A percentile compares a stretch with the other conserved stretches of the same genome.
phyloP scores from a whole-genome alignment of 306 rosid species.

The Cercis canadensis region DNA sequence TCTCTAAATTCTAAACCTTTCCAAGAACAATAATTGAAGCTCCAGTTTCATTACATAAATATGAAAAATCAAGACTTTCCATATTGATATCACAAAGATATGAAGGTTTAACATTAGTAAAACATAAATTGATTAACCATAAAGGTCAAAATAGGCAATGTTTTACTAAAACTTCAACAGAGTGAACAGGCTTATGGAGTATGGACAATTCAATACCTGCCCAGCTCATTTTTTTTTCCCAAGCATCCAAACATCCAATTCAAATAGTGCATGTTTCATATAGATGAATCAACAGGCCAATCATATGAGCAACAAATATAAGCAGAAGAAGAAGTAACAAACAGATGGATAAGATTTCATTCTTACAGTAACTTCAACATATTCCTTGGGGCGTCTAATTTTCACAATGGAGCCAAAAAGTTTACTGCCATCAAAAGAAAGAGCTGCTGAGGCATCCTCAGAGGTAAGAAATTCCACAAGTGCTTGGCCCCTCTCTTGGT shows the following conservation, averaged over 20 bases:
- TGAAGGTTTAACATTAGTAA: not conserved
- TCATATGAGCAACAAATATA: constrained; percentile 10
- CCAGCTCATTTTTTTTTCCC: not conserved
- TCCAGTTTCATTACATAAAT: not conserved
- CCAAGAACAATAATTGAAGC: not conserved
- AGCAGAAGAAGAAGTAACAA: constrained; percentile 10
- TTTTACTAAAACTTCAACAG: not conserved
- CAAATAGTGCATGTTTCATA: constrained; percentile 1
- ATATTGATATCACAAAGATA: not conserved
- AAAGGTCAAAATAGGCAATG: not conserved
- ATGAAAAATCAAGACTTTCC: not conserved
- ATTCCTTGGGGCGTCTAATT: constrained; percentile 93
- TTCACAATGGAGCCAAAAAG: constrained; percentile 72
- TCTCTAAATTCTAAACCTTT: not conserved
- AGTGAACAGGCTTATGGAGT: no score
- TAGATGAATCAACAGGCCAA: constrained; percentile 10
- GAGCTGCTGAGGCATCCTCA: constrained; percentile 89
- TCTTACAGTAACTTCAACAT: constrained; percentile 85
- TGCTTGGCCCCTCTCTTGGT: constrained; percentile 87
- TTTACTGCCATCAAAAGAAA: constrained; percentile 79
- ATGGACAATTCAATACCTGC: not conserved
- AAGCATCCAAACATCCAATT: not conserved
- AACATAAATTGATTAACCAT: not conserved
- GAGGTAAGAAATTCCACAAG: constrained; percentile 91
- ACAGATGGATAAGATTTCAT: constrained; percentile 44